Evolutionary conservation across 805 yeast species (phyloP), one percentile per base, ranked within the genome.

Genomic region (Yarrowia sp.): DNA sequence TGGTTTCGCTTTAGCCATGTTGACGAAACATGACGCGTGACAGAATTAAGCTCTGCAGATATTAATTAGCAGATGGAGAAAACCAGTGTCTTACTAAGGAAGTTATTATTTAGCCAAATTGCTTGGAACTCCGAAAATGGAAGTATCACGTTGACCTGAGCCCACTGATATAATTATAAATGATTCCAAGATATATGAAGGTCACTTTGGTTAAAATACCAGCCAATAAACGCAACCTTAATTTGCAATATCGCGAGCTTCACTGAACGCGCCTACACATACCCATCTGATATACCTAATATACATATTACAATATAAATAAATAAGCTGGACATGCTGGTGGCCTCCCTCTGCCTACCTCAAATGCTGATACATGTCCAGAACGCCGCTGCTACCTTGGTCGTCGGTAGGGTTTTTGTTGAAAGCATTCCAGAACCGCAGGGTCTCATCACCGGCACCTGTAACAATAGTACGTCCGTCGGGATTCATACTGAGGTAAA

Each of bases 381-480:
- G 33, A 33, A 43, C 45, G 3, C 64, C 64, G n/a, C 51, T 58
- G 50, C 36, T 33, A 14, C 51, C 64, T 43, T 43, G 51, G 35
- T 58, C 64, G 35, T 58, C 64, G n/a, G 42, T 44, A 11, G 64
- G 64, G 32, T 58, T 58, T 43, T 88, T 90, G 66, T 90, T 96
- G 77, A 92, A 95, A 0, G 92, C 89, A 70, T 91, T 92, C 99
- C 99, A 95, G 74, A 95, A 90, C 68, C 99, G 76, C 65, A 95
- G 78, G 0, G 99, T 95, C 75, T 95, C 99, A 76, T 95, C 99
- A 4, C 98, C 99, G 1, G 99, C 98, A 1, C 99, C 99, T 0
- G 99, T 92, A 2, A 93, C 99, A 13, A 95, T 88, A 0, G 98
- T 92, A 68, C 90, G 92, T 0, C 99, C 99, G 76, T 95, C 98